Base-by-base conservation (phyloP, 2,329 filamentous ascomycete species). In the Shiraia bambusicola region DNA sequence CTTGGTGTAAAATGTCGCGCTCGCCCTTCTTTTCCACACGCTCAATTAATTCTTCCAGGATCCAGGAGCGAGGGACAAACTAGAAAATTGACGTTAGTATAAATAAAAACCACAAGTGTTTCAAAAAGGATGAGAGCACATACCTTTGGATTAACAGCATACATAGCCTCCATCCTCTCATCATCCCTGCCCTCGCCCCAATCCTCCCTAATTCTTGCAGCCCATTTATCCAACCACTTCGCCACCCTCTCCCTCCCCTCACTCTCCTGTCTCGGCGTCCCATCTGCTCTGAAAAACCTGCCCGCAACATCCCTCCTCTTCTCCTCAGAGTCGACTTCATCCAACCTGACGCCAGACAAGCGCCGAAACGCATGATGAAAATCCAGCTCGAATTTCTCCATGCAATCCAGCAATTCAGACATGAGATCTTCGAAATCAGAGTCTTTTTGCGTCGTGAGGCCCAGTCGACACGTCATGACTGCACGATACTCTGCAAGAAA, bases 291-390 rank as follows among this genome's bases (percentile, higher is more conserved):
- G 74, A 95, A 94, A 70, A 98, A 96, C 0, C 81, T 66, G 0
- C 76, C 76, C 0, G 91, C 88, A 7, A 76, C 72, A n/a, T 82
- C 75, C 48, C 78, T 78, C 37, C 88, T 75, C 34, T 76, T 72
- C 14, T 84, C 79, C 17, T 84, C 78, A 0, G 82, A 86, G 19
- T 80, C 77, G 6, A 95, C 63, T 4, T 88, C 80, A 1, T 69
- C 69, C 1, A 89, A 47, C 24, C 72, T 78, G 13, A 95, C 61
- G 14, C 72, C 69, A 37, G 85, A 86, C 0, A 98, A 75, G 7
- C 85, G 80, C 28, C 94, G 81, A 77, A 97, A 97, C 65, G 94
- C 93, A 59, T 94, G 87, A 62, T 95, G 88, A 69, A 96, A 98
- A 66, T 98, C 93, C 2, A 98, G 73, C 61, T 94, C 87, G 13